Evolutionary conservation across 345 rosid genomes (phyloP).

Genomic region (Populus alba): DNA sequence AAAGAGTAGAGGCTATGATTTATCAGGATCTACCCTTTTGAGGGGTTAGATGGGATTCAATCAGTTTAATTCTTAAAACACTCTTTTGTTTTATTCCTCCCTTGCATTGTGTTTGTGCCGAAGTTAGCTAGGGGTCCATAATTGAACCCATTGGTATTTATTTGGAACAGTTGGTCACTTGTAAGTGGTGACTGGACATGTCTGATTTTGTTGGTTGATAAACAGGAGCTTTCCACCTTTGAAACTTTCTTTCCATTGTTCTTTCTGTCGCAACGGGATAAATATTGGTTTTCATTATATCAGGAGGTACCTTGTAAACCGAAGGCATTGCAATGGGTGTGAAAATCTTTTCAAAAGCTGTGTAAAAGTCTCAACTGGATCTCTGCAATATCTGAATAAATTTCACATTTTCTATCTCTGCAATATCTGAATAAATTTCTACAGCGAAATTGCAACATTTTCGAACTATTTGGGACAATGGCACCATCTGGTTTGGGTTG

Average conservation of each 20-base stretch:
- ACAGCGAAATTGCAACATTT: too few relatives aligned
- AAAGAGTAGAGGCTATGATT: constrained; percentile 51
- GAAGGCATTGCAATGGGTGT: too few relatives aligned
- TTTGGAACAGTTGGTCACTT: background rate
- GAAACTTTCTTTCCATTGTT: background rate
- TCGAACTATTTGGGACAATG: too few relatives aligned
- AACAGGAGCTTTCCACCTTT: background rate
- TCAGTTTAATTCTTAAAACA: background rate
- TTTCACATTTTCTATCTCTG: too few relatives aligned
- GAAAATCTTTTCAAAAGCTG: too few relatives aligned
- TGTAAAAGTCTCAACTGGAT: too few relatives aligned
- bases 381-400: too few relatives aligned
- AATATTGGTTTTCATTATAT: background rate
- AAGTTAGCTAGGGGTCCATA: background rate
- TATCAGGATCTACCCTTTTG: background rate
- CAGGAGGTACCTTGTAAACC: background rate
- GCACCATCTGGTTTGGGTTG: background rate
- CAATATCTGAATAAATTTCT: too few relatives aligned
- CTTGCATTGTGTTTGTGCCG: background rate
- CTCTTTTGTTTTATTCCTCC: background rate
- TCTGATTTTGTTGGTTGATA: constrained; percentile 13
- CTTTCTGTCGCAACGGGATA: background rate
- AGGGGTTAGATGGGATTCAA: constrained; percentile 8
- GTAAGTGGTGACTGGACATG: background rate
- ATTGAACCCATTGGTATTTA: background rate